Evolutionary conservation across 495 filamentous ascomycete species (phyloP).

Genomic region (Xylaria bambusicola): DNA sequence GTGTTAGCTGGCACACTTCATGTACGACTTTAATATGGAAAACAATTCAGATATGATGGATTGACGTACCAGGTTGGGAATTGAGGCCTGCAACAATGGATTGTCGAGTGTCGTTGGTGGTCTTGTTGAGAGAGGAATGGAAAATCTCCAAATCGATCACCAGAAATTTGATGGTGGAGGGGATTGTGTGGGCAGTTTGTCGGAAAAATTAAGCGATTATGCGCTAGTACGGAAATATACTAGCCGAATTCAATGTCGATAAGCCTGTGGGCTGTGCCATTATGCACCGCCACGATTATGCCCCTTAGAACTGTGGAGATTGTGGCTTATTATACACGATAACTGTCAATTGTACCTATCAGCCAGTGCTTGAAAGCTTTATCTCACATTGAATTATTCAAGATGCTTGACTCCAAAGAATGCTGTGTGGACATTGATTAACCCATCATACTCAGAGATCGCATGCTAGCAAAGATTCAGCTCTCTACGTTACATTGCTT

Average conservation of each 20-base stretch:
- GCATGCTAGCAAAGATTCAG: too few species aligned
- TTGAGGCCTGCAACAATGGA: conserved; percentile 35
- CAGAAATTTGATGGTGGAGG: conserved; percentile 26
- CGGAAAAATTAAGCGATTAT: conserved; percentile 33
- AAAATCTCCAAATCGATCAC: conserved; percentile 31
- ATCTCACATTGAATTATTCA: too few species aligned
- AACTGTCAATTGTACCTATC: too few species aligned
- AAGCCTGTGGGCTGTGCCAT: not conserved
- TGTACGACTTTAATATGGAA: too few species aligned
- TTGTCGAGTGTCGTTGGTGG: conserved; percentile 36
- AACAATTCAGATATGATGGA: not conserved
- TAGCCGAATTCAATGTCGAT: not conserved
- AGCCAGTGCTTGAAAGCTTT: too few species aligned
- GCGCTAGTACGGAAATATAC: conserved; percentile 18
- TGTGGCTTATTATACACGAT: too few species aligned
- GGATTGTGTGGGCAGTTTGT: conserved; percentile 29
- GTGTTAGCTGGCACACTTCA: conserved; percentile 26
- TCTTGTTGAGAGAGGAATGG: conserved; percentile 22
- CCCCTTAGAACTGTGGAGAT: too few species aligned
- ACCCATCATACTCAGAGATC: too few species aligned
- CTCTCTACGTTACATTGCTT: too few species aligned
- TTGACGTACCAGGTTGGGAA: conserved; percentile 38
- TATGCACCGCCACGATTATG: not conserved
- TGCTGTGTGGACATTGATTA: too few species aligned
- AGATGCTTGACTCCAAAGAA: too few species aligned